These are phyloP conservation scores for Plasmopara muralis DNA, from an alignment of 352 stramenopile species.

Conservation along the genomic window DNA sequence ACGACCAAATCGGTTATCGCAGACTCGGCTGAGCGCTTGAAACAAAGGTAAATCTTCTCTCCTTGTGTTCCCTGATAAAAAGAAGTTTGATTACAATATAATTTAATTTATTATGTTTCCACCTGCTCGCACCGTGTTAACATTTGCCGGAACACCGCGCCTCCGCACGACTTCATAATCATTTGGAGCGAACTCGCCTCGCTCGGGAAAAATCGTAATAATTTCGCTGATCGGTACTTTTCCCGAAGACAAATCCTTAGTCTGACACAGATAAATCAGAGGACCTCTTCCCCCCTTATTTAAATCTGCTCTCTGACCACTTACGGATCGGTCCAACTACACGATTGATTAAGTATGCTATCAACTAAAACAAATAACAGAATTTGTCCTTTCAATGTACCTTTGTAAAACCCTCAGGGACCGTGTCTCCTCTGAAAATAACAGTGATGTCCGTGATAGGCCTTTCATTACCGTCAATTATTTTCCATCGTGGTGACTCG, in stretches of 20 bases:
- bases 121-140: constrained; percentile 52
- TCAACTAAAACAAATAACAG: not conserved
- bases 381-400: constrained; percentile 19
- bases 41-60: constrained; percentile 76
- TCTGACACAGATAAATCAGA: constrained; percentile 72
- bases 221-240: constrained; percentile 77
- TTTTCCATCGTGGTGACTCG: constrained; percentile 39
- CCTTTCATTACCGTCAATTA: constrained; percentile 33
- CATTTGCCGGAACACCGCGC: constrained; percentile 50
- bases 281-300: constrained; percentile 76
- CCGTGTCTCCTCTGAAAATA: constrained; percentile 67
- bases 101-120: not conserved
- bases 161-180: constrained; percentile 72
- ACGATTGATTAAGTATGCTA: not conserved
- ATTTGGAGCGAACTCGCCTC: constrained; percentile 64
- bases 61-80: constrained; percentile 60
- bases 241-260: constrained; percentile 33
- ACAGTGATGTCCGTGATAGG: constrained; percentile 68
- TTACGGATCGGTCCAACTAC: constrained; percentile 70
- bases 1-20: constrained; percentile 62
- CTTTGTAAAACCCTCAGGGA: constrained; percentile 70
- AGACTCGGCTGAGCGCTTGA: constrained; percentile 55
- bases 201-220: constrained; percentile 65
- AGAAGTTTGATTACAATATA: not conserved
- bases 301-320: constrained; percentile 64